These are phyloP conservation scores for Penicillium coprophilum DNA, from an alignment of 495 filamentous ascomycete genomes.

Conservation along the genomic window DNA sequence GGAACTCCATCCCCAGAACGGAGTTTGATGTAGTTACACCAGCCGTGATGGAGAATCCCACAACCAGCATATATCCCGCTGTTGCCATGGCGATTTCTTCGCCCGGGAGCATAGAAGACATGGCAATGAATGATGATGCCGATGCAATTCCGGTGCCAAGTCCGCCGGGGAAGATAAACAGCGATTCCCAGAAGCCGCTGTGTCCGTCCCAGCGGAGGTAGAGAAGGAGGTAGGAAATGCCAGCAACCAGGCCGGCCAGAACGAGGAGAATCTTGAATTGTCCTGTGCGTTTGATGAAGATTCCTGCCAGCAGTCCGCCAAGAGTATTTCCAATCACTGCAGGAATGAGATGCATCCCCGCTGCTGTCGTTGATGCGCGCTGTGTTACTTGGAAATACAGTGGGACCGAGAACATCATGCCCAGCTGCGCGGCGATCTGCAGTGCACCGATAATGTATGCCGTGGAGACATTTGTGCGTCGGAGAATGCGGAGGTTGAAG, in stretches of 20 bases:
- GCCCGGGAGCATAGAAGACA: slow-evolving; percentile 52
- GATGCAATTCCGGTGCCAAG: slow-evolving; percentile 56
- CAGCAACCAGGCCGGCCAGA: slow-evolving; percentile 49
- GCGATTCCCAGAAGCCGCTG: slow-evolving; percentile 57
- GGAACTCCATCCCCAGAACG: slow-evolving; percentile 36
- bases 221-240: slow-evolving; percentile 53
- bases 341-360: slow-evolving; percentile 63
- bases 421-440: slow-evolving; percentile 57
- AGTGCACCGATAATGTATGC: slow-evolving; percentile 54
- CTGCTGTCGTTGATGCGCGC: slow-evolving; percentile 51
- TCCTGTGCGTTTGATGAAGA: slow-evolving; percentile 57
- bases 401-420: slow-evolving; percentile 54
- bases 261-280: slow-evolving; percentile 57
- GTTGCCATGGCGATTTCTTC: slow-evolving; percentile 56
- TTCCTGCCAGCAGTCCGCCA: slow-evolving; percentile 60
- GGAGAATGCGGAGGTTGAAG: slow-evolving; percentile 58
- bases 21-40: slow-evolving; percentile 53
- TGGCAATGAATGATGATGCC: slow-evolving; percentile 55
- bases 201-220: slow-evolving; percentile 62
- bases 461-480: slow-evolving; percentile 51
- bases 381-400: slow-evolving; percentile 69
- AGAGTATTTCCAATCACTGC: slow-evolving; percentile 65
- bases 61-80: slow-evolving; percentile 52
- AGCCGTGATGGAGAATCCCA: slow-evolving; percentile 51
- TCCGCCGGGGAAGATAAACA: slow-evolving; percentile 62